Conservation (phyloP, 78 protist species). For the Mastigamoeba balamuthi region DNA sequence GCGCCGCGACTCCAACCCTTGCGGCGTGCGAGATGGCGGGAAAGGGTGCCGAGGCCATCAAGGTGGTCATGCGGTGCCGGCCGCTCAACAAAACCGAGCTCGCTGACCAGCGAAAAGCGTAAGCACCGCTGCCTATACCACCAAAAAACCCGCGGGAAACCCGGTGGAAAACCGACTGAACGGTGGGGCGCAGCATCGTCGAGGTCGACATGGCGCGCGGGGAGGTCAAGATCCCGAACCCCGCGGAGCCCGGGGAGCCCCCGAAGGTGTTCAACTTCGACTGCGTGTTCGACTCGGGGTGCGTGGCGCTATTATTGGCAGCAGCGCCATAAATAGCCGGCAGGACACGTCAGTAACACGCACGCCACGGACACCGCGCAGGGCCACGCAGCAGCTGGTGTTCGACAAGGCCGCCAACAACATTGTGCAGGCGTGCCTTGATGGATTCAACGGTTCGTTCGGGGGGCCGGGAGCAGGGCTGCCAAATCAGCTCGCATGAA, state of each 20-base stretch:
- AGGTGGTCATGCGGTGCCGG: neutral
- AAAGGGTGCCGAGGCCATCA: neutral
- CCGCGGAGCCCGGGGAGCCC: neutral
- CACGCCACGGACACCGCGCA: neutral
- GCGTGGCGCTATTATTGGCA: neutral
- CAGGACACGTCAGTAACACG: no score
- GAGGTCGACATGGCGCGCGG: neutral
- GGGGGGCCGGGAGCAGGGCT: no score
- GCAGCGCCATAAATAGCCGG: no score
- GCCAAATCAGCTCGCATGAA: no score
- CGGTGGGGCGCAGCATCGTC: neutral
- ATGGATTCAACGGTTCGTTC: constrained; percentile 46
- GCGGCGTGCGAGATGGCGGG: no score
- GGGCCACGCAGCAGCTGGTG: neutral
- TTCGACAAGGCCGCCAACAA: neutral
- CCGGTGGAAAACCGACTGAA: neutral
- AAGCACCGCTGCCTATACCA: no score
- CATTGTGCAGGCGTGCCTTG: neutral
- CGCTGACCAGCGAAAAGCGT: no score
- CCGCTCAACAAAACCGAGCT: neutral
- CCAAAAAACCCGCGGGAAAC: no score
- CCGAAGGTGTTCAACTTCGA: constrained; percentile 29
- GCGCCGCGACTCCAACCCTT: no score
- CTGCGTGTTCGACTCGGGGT: neutral
- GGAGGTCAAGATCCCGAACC: neutral